Percentiles rank a stretch among this genome's conserved stretches.
Conservation (phyloP, 148 eudicot genomes). For the Cornus suecica region DNA sequence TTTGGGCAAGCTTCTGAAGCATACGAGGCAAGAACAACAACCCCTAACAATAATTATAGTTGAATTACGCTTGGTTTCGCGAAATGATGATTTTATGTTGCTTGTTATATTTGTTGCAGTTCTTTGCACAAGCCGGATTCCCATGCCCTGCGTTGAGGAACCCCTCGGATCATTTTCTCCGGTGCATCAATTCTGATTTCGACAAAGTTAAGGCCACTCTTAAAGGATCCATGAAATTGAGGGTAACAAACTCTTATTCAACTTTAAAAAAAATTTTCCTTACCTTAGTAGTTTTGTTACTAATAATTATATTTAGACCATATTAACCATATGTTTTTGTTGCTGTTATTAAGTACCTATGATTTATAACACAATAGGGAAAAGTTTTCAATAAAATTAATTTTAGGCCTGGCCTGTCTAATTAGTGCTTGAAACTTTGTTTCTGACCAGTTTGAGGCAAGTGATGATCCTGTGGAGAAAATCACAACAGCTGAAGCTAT, state of each 20-base stretch:
- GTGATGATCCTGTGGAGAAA: conserved; percentile 87
- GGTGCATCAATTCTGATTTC: conserved; percentile 90
- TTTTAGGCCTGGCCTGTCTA: background rate
- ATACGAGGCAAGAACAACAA: conserved; percentile 51
- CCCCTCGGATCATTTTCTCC: conserved; percentile 95
- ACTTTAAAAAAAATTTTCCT: too few relatives aligned
- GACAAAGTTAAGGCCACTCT: conserved; percentile 97
- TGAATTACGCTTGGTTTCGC: background rate
- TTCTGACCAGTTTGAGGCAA: conserved; percentile 61
- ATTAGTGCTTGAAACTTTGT: background rate
- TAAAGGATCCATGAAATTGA: conserved; percentile 93
- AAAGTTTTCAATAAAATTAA: too few relatives aligned
- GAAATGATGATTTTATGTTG: background rate
- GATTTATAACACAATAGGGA: background rate
- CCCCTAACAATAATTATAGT: background rate
- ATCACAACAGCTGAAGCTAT: conserved; percentile 87
- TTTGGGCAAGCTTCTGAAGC: conserved; percentile 97
- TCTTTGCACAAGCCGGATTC: conserved; percentile 94
- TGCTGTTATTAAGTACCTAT: too few relatives aligned
- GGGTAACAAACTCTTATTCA: conserved; percentile 38
- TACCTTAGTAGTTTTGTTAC: too few relatives aligned
- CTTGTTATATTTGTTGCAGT: conserved; percentile 44
- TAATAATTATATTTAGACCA: background rate
- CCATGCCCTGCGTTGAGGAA: conserved; percentile 95
- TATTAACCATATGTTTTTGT: background rate